phyloP scores from a whole-genome alignment of 2,329 filamentous ascomycete genomes.

The Neonectria ditissima region DNA sequence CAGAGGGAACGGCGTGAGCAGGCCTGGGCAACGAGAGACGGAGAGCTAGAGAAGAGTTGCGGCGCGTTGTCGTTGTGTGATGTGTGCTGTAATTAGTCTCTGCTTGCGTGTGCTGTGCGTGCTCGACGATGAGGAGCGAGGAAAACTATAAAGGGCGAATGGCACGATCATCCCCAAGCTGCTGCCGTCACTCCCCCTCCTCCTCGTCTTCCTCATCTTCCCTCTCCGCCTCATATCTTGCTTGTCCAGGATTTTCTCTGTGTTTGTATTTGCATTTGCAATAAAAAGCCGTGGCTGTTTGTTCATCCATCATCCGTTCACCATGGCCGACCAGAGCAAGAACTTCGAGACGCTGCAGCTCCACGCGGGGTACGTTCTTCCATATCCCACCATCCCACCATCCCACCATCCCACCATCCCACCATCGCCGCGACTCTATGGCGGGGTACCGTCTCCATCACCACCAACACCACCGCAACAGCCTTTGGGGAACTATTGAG shows the following conservation, averaged over 20 bases:
- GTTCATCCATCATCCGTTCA: conserved; percentile 18
- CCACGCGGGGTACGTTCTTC: conserved; percentile 76
- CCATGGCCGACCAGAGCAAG: conserved; percentile 61
- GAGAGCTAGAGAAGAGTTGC: neutral
- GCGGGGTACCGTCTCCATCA: conserved; percentile 28
- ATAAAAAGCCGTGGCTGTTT: neutral
- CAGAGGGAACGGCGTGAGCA: neutral
- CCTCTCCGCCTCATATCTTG: conserved; percentile 40
- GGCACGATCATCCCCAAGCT: conserved; percentile 18
- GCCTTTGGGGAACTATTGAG: neutral
- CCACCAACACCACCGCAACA: neutral
- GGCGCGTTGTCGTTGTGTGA: neutral
- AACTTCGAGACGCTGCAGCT: conserved; percentile 89
- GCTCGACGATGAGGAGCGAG: neutral
- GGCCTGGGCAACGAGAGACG: no score
- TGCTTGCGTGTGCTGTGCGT: neutral
- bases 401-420: no score
- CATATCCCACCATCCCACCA: neutral
- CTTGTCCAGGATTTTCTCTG: neutral
- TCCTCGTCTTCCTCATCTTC: conserved; percentile 29
- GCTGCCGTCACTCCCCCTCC: conserved; percentile 1
- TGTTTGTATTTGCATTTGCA: neutral
- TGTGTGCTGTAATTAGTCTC: neutral
- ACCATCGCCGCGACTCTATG: conserved; percentile 19
- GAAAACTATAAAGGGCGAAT: conserved; percentile 43